Percentiles rank a stretch among this genome's conserved stretches.
Conservation (phyloP, 1,284 basidiomycete species). For the Cutaneotrichosporon mucoides region DNA sequence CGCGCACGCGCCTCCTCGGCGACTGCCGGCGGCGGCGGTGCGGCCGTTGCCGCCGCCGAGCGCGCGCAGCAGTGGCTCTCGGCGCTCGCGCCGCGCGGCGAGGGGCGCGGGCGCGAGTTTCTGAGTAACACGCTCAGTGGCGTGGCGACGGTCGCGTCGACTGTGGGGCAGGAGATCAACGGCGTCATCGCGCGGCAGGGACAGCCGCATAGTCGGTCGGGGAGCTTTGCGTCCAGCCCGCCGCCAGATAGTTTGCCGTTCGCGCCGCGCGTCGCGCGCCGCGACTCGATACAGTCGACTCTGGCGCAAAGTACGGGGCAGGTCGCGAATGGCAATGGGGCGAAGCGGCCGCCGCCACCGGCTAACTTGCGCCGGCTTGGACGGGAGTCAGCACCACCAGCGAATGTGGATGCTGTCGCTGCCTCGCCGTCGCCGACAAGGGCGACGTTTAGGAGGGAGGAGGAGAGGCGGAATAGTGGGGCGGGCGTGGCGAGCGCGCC, state of each 20-base stretch:
- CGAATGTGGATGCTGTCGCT: background rate
- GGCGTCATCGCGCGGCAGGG: conserved; percentile 8
- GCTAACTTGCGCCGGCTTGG: background rate
- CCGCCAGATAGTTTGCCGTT: conserved; percentile 3
- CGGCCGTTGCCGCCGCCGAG: conserved; percentile 21
- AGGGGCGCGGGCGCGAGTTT: conserved; percentile 42
- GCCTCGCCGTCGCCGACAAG: background rate
- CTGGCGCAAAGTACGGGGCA: background rate
- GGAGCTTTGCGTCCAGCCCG: conserved; percentile 9
- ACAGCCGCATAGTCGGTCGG: conserved; percentile 4
- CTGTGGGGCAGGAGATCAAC: conserved; percentile 20
- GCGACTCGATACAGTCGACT: conserved; percentile 7
- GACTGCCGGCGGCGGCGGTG: background rate
- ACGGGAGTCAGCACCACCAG: background rate
- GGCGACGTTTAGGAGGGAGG: background rate
- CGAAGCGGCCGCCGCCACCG: conserved; percentile 1
- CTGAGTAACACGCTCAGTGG: conserved; percentile 36
- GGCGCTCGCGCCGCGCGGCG: conserved; percentile 41
- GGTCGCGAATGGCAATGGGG: background rate
- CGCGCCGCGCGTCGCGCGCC: conserved; percentile 1
- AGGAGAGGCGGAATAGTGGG: background rate
- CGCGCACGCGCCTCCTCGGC: conserved; percentile 9
- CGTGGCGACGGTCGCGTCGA: conserved; percentile 40
- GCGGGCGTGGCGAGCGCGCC: too few relatives aligned
- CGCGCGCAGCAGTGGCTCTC: conserved; percentile 43